A percentile compares a stretch with the other conserved stretches of the same genome.
phyloP scores from a whole-genome alignment of 176 grass and related monocot genomes.

The Bothriochloa decipiens region DNA sequence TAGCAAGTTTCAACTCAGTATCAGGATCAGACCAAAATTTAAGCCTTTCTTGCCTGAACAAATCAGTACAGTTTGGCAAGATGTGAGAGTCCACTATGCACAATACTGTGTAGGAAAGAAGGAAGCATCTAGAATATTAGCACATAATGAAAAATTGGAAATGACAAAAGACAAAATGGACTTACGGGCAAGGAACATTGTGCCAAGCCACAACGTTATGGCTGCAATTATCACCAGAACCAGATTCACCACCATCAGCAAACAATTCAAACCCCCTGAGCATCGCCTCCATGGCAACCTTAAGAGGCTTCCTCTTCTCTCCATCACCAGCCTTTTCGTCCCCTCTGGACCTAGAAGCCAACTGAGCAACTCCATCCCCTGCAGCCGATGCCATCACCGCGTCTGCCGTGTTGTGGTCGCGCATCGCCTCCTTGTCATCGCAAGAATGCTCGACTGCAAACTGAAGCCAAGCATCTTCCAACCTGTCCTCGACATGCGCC shows the following conservation, averaged over 20 bases:
- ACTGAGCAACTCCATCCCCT: conserved; percentile 75
- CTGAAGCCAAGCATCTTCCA: conserved; percentile 86
- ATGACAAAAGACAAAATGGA: not conserved
- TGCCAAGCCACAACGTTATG: conserved; percentile 93
- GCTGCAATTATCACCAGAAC: conserved; percentile 39
- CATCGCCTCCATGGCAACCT: conserved; percentile 88
- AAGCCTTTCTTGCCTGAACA: conserved; percentile 80
- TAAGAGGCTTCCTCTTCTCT: conserved; percentile 57
- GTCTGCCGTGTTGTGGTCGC: conserved; percentile 44
- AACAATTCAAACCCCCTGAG: conserved; percentile 76
- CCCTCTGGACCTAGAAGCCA: conserved; percentile 32
- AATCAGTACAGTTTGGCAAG: conserved; percentile 12
- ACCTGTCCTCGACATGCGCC: conserved; percentile 86
- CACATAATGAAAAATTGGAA: not conserved
- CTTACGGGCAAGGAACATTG: conserved; percentile 89
- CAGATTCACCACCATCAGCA: conserved; percentile 46
- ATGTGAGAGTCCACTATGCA: conserved; percentile 28
- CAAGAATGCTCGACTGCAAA: conserved; percentile 62
- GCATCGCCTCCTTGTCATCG: not conserved
- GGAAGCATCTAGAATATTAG: not conserved
- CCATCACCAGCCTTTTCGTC: not conserved
- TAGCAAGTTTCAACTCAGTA: conserved; percentile 87
- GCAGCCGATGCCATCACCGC: conserved; percentile 61
- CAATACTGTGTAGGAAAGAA: not conserved
- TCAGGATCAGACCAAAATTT: conserved; percentile 99